Evolutionary conservation across 176 grass and related monocot species (phyloP), one percentile per base, ranked within the genome.

Genomic region (Carex parvula): DNA sequence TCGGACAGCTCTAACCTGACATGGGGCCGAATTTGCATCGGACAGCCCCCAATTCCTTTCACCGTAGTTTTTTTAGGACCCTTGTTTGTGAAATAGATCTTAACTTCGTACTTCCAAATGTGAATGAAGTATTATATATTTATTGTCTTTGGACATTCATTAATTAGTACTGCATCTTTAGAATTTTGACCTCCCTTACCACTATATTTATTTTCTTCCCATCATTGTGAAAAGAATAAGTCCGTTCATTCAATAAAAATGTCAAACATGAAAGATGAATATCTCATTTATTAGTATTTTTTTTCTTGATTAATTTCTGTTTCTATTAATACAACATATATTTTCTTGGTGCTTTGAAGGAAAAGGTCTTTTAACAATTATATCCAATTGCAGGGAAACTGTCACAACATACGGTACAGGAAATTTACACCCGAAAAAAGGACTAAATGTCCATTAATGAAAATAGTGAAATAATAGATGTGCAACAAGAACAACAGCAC

Each of bases 401-500:
- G 32, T 55, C 12, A 5, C 48, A 75, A n/a, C 50, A 54, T 46
- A 55, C 44, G 37, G 46, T 8, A 55, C 4, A 26, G 21, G 46
- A 17, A 7, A 55, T 39, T 56, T 77, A 56, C 48, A 77, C 2
- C 12, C 13, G 3, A 77, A 77, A 76, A 77, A 32, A 17, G 20
- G 24, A 77, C 21, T 16, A 77, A 77, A 77, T 77, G 73, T 16
- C 73, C 50, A 56, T 8, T 30, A 30, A 77, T 18, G 73, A 48
- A 16, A 56, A 56, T 56, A 32, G 73, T 55, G 73, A 77, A 77
- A 77, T 77, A 77, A 77, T 32, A 77, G 48, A 56, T 26, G 5
- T 32, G 32, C 50, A 71, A 71, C 62, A 70, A n/a, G 67, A 70
- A 42, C 22, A 77, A 77, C 24, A 56, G 32, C 50, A 77, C 21